Conservation (phyloP, 2,329 filamentous ascomycete genomes). For the Aspergillus fischeri region DNA sequence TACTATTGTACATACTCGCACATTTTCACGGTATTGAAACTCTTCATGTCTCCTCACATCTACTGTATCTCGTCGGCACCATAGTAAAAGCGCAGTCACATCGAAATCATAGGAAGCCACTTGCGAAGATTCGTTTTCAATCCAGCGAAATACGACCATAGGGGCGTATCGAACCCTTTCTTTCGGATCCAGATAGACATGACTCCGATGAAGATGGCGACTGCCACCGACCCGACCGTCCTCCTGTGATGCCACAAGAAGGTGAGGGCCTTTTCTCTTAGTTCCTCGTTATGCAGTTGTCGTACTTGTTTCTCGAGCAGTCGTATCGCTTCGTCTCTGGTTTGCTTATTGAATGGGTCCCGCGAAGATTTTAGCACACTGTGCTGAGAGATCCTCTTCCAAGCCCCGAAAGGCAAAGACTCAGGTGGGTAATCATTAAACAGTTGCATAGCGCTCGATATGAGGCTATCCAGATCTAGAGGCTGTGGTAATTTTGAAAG, state of each 20-base stretch:
- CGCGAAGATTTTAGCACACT: conserved; percentile 85
- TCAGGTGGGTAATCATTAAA: conserved; percentile 68
- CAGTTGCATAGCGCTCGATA: conserved; percentile 61
- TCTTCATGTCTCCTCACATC: background rate
- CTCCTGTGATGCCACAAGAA: conserved; percentile 62
- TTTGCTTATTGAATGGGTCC: conserved; percentile 52
- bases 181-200: conserved; percentile 65
- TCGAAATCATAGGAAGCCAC: background rate
- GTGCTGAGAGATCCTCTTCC: conserved; percentile 66
- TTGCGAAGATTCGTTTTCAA: conserved; percentile 22
- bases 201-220: conserved; percentile 64
- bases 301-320: conserved; percentile 68
- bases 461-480: conserved; percentile 74
- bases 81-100: background rate
- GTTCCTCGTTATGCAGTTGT: conserved; percentile 66
- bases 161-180: conserved; percentile 32
- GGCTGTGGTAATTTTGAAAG: conserved; percentile 81
- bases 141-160: conserved; percentile 31
- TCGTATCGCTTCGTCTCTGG: conserved; percentile 60
- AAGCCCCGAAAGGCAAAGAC: conserved; percentile 58
- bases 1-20: background rate
- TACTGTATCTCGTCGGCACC: background rate
- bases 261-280: conserved; percentile 47
- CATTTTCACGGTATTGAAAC: background rate
- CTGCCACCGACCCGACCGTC: conserved; percentile 57